A percentile compares a stretch with the other conserved stretches of the same genome.
These are phyloP conservation scores for Anisodus tanguticus DNA, from an alignment of 257 asterid genomes.

Conservation along the genomic window DNA sequence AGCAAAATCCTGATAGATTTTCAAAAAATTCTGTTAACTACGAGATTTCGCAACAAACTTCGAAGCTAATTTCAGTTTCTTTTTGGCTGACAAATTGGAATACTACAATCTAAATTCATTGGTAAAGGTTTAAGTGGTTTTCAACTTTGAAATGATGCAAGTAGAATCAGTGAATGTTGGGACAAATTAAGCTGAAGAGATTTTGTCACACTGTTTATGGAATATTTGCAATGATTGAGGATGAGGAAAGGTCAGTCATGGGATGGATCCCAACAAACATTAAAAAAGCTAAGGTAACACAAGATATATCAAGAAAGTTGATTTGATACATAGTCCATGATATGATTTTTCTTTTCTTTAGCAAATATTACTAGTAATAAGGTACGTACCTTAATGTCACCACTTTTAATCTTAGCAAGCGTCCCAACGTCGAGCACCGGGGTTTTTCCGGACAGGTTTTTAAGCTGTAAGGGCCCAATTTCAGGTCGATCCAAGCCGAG, in stretches of 20 bases:
- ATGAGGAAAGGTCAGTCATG: constrained; percentile 20
- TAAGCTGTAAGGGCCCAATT: constrained; percentile 67
- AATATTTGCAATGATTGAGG: constrained; percentile 40
- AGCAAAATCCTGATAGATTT: too few species aligned
- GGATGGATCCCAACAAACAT: constrained; percentile 42
- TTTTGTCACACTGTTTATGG: constrained; percentile 22
- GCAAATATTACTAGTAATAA: background rate
- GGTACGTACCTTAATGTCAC: constrained; percentile 67
- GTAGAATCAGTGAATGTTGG: constrained; percentile 28
- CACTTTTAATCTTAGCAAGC: constrained; percentile 71
- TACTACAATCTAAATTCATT: background rate
- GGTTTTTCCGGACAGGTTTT: constrained; percentile 64
- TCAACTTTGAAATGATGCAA: background rate
- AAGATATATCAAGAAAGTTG: constrained; percentile 20
- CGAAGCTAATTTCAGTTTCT: too few species aligned
- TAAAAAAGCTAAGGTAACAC: background rate
- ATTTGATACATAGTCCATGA: background rate
- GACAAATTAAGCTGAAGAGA: background rate
- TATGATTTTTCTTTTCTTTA: background rate
- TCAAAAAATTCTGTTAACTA: too few species aligned
- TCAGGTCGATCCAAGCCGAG: constrained; percentile 64
- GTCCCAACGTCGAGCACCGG: constrained; percentile 78
- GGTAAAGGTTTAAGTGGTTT: background rate
- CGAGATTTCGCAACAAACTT: too few species aligned
- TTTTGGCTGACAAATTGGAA: too few species aligned